Evolutionary conservation across 2,329 filamentous ascomycete genomes (phyloP).

Genomic region (Thermothelomyces thermophilus): DNA sequence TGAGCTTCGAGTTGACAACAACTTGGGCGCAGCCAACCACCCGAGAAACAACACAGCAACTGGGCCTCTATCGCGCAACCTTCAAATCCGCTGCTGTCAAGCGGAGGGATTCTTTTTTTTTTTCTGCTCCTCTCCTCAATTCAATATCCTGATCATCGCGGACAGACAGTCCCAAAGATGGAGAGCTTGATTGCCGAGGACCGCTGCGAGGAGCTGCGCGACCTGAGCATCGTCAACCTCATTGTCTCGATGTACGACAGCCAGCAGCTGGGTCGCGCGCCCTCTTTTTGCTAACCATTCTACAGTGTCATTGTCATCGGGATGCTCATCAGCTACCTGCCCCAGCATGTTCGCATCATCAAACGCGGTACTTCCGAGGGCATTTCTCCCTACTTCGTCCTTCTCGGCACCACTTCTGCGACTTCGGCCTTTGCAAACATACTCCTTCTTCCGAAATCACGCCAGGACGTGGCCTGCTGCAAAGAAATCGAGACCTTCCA

Average conservation of each 20-base stretch:
- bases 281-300: constrained; percentile 6
- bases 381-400: constrained; percentile 89
- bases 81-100: no score
- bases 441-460: constrained; percentile 74
- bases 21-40: no score
- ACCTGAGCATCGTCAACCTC: constrained; percentile 49
- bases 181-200: constrained; percentile 28
- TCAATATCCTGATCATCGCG: neutral
- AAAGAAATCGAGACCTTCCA: constrained; percentile 72
- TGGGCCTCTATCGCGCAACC: no score
- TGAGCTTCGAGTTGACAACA: no score
- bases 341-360: constrained; percentile 91
- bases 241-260: constrained; percentile 47
- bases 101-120: no score
- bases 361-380: constrained; percentile 79
- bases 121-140: no score
- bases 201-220: constrained; percentile 46
- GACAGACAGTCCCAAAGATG: constrained; percentile 24
- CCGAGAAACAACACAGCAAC: no score
- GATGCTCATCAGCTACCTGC: constrained; percentile 87
- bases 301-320: constrained; percentile 70
- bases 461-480: constrained; percentile 80
- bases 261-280: neutral
- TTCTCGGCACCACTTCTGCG: constrained; percentile 86
- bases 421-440: constrained; percentile 91